Percentiles rank a stretch among this genome's conserved stretches.
Conservation (phyloP, 495 filamentous ascomycete species). For the Neurospora sp. region DNA sequence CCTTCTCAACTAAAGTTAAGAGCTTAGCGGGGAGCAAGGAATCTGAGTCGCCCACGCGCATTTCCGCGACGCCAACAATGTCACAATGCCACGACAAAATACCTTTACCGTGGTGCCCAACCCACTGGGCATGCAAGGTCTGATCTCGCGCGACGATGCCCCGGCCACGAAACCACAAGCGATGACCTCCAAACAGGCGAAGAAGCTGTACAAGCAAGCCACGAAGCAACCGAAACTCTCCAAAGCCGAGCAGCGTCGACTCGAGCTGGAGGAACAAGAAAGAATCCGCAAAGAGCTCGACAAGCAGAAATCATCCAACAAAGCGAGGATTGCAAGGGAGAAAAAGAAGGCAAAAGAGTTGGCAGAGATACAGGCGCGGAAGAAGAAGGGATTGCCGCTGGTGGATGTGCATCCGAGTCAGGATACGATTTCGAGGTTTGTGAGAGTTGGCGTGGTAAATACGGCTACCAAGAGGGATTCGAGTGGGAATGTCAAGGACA, state of each 20-base stretch:
- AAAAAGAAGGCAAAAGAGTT: constrained; percentile 34
- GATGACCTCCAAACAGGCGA: constrained; percentile 38
- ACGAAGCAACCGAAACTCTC: constrained; percentile 25
- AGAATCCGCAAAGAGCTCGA: constrained; percentile 34
- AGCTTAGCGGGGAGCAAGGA: too few relatives aligned
- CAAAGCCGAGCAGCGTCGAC: constrained; percentile 29
- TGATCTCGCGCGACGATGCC: constrained; percentile 6
- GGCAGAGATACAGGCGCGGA: constrained; percentile 24
- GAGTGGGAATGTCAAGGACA: not conserved
- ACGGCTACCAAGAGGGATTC: constrained; percentile 7
- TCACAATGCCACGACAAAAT: constrained; percentile 13
- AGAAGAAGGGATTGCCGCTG: constrained; percentile 30
- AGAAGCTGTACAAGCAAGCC: constrained; percentile 26
- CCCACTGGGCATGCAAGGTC: constrained; percentile 12
- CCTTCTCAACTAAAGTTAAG: too few relatives aligned
- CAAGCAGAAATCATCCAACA: constrained; percentile 29
- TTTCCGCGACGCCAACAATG: not conserved
- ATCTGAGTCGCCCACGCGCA: not conserved
- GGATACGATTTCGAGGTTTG: constrained; percentile 32
- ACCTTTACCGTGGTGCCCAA: constrained; percentile 19
- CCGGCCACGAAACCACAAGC: constrained; percentile 5
- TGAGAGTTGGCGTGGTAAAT: constrained; percentile 18
- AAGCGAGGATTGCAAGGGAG: constrained; percentile 29
- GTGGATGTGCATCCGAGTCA: constrained; percentile 33
- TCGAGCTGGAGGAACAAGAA: constrained; percentile 34